Base-by-base conservation (phyloP, 2,329 filamentous ascomycete genomes). In the Aspergillus tamarii region DNA sequence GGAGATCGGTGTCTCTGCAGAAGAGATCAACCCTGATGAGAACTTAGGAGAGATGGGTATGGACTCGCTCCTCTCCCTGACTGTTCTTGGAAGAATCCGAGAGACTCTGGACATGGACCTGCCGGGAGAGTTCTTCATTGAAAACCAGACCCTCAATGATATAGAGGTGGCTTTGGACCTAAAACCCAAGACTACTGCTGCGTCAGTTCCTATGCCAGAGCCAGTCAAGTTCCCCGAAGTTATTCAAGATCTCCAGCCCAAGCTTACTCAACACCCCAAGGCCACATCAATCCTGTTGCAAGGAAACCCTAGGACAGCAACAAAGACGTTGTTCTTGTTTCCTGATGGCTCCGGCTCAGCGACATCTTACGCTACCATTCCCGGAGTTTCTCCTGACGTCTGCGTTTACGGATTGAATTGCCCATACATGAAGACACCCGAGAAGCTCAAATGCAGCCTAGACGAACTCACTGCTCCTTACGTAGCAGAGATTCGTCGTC, bases 331-430 rank as follows among this genome's bases (percentile, higher is more conserved):
- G 7, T 81, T 81, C 71, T 64, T 81, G 52, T 81, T 81, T 71
- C 79, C 79, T 28, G 81, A 81, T 62, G 79, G 81, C n/a, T 80
- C 78, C 21, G 81, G 81, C 34, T 82, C 80, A 11, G 80, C 81
- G 1, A 81, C 79, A 3, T 83, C 81, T 5, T 83, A 83, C 67
- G 76, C 77, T 21, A 75, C 75, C 1, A 78, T 82, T 32, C 81
- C 81, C 1, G 72, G 74, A 8, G 67, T 82, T 32, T 77, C 75
- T 23, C 73, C 77, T 6, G 75, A 81, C 59, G 70, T 80, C 58
- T 78, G 77, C 36, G 76, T 81, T 12, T 81, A 84, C 77, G 78
- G 76, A 43, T 67, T 78, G 63, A 77, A 79, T 69, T 79, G 78
- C 62, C 80, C 80, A 8, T 82, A 81, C 69, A 81, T 81, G 80